phyloP scores from a whole-genome alignment of 2,329 filamentous ascomycete genomes.

The Ascochyta pisi region DNA sequence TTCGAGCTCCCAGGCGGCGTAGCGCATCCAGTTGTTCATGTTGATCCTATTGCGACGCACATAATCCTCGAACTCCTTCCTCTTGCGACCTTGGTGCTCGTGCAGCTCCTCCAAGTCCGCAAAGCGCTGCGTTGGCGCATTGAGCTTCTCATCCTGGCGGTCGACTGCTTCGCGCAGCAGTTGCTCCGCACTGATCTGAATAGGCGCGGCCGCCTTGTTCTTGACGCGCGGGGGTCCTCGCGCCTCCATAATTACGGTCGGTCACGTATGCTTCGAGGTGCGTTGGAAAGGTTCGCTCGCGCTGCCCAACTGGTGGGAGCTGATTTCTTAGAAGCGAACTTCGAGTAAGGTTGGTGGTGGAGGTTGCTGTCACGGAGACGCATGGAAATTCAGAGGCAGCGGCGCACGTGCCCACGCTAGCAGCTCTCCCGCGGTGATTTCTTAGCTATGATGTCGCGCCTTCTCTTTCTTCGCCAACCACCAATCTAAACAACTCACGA shows the following conservation, averaged over 20 bases:
- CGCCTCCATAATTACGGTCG: conserved; percentile 74
- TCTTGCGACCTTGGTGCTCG: conserved; percentile 94
- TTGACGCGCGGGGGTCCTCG: conserved; percentile 95
- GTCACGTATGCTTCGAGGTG: not conserved
- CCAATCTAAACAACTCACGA: not conserved
- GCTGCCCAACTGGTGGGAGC: conserved; percentile 11
- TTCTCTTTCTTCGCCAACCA: conserved; percentile 10
- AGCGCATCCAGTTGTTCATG: conserved; percentile 99
- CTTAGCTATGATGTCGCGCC: conserved; percentile 16
- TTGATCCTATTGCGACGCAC: conserved; percentile 92
- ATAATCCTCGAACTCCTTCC: conserved; percentile 98
- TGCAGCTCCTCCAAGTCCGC: conserved; percentile 97
- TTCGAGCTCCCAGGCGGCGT: conserved; percentile 96
- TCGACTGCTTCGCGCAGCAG: conserved; percentile 96
- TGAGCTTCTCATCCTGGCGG: conserved; percentile 84
- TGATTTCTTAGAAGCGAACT: not conserved
- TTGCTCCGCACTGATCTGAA: conserved; percentile 93
- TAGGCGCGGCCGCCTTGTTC: conserved; percentile 90
- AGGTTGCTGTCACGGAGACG: not conserved
- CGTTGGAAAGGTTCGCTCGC: not conserved
- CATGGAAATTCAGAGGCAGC: conserved; percentile 16
- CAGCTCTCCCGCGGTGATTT: conserved; percentile 20
- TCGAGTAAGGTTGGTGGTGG: not conserved
- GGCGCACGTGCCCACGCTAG: conserved; percentile 15
- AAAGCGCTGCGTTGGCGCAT: conserved; percentile 93